Conservation (phyloP, 805 yeast genomes). For the Spathaspora boniae region DNA sequence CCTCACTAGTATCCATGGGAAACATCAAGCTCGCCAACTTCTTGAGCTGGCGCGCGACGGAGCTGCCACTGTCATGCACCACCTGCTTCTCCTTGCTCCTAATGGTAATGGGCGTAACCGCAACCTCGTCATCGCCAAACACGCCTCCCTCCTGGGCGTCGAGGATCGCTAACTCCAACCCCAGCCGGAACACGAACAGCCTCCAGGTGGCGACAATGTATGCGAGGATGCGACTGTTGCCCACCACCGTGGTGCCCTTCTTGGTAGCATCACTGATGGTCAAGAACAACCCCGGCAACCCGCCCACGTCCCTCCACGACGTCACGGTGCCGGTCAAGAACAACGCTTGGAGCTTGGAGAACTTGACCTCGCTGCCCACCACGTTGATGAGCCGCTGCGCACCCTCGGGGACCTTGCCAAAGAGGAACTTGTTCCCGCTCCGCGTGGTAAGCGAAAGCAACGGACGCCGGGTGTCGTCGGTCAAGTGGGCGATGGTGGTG, state of each 20-base stretch:
- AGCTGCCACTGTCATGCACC: slow-evolving; percentile 4
- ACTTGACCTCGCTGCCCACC: slow-evolving; percentile 49
- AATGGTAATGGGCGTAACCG: slow-evolving; percentile 36
- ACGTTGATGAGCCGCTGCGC: slow-evolving; percentile 65
- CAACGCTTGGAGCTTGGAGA: slow-evolving; percentile 58
- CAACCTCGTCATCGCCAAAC: slow-evolving; percentile 35
- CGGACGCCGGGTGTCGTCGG: slow-evolving; percentile 56
- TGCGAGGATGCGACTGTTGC: slow-evolving; percentile 26
- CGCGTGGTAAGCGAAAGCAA: slow-evolving; percentile 47
- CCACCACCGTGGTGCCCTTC: slow-evolving; percentile 51
- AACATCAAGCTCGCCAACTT: slow-evolving; percentile 53
- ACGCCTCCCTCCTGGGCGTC: slow-evolving; percentile 27
- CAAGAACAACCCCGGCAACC: slow-evolving; percentile 83
- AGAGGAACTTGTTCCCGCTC: slow-evolving; percentile 54
- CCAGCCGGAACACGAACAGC: slow-evolving; percentile 78
- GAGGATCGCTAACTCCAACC: slow-evolving; percentile 46
- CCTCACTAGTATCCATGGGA: slow-evolving; percentile 45
- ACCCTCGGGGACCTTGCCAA: slow-evolving; percentile 87
- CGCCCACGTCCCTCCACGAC: slow-evolving; percentile 80
- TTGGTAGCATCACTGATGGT: slow-evolving; percentile 79
- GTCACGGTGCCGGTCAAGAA: slow-evolving; percentile 73
- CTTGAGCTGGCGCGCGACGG: slow-evolving; percentile 17
- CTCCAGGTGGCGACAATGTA: slow-evolving; percentile 80
- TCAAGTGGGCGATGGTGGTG: slow-evolving; percentile 50
- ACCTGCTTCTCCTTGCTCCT: neutral